These are phyloP conservation scores for Coniochaeta pulveracea DNA, from an alignment of 2,329 filamentous ascomycete genomes.

Conservation along the genomic window DNA sequence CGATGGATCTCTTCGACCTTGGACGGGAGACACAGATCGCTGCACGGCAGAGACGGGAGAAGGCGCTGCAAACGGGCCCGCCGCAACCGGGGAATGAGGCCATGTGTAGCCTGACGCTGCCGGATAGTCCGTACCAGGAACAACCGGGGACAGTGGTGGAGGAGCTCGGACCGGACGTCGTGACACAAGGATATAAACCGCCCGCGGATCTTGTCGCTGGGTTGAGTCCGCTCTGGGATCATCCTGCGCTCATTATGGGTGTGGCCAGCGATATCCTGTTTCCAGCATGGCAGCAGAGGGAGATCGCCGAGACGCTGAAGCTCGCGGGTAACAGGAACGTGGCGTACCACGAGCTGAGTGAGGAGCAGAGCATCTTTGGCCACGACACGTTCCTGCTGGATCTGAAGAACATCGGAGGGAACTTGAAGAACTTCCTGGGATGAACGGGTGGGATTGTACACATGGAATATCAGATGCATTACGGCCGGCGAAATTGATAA, in stretches of 20 bases:
- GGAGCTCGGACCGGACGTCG: slow-evolving; percentile 18
- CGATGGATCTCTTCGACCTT: slow-evolving; percentile 96
- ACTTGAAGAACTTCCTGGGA: slow-evolving; percentile 65
- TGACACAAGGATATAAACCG: slow-evolving; percentile 36
- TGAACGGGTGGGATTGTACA: slow-evolving; percentile 22
- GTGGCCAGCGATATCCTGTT: slow-evolving; percentile 95
- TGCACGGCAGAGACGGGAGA: slow-evolving; percentile 48
- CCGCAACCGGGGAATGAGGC: slow-evolving; percentile 25
- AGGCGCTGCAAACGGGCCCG: slow-evolving; percentile 40
- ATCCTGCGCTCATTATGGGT: slow-evolving; percentile 78
- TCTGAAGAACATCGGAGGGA: slow-evolving; percentile 81
- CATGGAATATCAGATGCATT: too few relatives aligned
- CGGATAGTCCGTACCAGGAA: slow-evolving; percentile 77
- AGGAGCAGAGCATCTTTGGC: slow-evolving; percentile 89
- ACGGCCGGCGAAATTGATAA: too few relatives aligned
- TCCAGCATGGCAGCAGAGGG: slow-evolving; percentile 94
- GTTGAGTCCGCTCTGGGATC: slow-evolving; percentile 58
- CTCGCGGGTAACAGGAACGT: slow-evolving; percentile 70
- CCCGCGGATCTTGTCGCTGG: slow-evolving; percentile 74
- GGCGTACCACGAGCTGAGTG: slow-evolving; percentile 80
- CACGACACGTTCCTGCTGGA: slow-evolving; percentile 95
- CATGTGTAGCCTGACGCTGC: slow-evolving; percentile 70
- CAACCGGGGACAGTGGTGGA: slow-evolving; percentile 41
- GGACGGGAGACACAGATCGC: slow-evolving; percentile 58
- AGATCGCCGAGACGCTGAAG: slow-evolving; percentile 76